Percentiles rank a stretch among this genome's conserved stretches.
Evolutionary conservation across 805 yeast genomes (phyloP).

Genomic region (Yarrowia divulgata): DNA sequence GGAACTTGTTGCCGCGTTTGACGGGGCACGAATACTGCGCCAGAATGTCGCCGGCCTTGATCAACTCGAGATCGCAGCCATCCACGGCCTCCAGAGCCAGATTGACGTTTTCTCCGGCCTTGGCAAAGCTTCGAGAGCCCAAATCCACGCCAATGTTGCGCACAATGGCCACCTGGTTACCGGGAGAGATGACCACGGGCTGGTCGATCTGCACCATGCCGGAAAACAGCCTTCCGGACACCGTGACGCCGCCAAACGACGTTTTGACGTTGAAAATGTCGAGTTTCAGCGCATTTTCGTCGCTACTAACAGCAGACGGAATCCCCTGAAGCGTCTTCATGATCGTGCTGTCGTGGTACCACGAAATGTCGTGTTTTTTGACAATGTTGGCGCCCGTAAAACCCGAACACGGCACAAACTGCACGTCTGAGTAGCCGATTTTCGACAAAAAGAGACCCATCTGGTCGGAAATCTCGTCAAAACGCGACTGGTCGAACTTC

Average conservation of each 20-base stretch:
- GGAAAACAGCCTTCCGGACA: constrained; percentile 70
- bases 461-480: constrained; percentile 58
- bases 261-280: constrained; percentile 69
- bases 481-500: constrained; percentile 63
- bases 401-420: constrained; percentile 74
- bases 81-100: constrained; percentile 57
- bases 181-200: constrained; percentile 63
- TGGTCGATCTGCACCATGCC: constrained; percentile 80
- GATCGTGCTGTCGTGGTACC: constrained; percentile 60
- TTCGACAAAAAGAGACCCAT: constrained; percentile 59
- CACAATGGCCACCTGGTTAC: constrained; percentile 48
- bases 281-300: constrained; percentile 60
- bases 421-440: constrained; percentile 60
- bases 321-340: constrained; percentile 49
- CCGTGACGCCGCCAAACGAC: constrained; percentile 56
- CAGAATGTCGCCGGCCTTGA: constrained; percentile 72
- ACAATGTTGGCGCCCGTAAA: constrained; percentile 71
- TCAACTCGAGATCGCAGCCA: constrained; percentile 52
- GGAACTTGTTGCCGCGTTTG: constrained; percentile 57
- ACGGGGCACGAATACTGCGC: constrained; percentile 58
- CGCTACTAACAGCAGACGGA: constrained; percentile 42
- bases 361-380: constrained; percentile 52
- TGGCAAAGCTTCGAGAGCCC: constrained; percentile 38
- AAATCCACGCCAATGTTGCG: constrained; percentile 44
- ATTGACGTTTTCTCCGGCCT: constrained; percentile 62